Conservation (phyloP, 805 yeast species). For the Candida taoyuanica region DNA sequence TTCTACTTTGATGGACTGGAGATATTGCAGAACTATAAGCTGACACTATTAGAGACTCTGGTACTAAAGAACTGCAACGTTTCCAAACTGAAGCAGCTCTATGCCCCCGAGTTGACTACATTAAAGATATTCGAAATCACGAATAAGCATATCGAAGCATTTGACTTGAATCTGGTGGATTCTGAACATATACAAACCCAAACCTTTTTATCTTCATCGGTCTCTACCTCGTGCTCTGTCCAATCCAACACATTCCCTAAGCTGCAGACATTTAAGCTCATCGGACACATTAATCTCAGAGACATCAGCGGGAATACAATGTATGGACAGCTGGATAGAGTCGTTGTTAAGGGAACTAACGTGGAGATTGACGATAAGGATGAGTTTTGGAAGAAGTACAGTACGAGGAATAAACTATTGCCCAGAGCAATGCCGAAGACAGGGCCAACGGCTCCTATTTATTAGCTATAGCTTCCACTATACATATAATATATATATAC, state of each 20-base stretch:
- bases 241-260: constrained; percentile 6
- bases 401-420: constrained; percentile 3
- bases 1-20: constrained; percentile 34
- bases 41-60: constrained; percentile 13
- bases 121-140: constrained; percentile 21
- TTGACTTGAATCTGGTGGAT: constrained; percentile 20
- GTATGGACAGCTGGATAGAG: constrained; percentile 3
- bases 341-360: constrained; percentile 10
- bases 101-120: constrained; percentile 12
- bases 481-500: no score
- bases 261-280: constrained; percentile 6
- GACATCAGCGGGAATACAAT: constrained; percentile 9
- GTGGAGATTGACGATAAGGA: constrained; percentile 9
- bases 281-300: constrained; percentile 13
- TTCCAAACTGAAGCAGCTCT: constrained; percentile 16
- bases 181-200: constrained; percentile 7
- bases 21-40: constrained; percentile 17
- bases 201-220: constrained; percentile 10
- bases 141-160: constrained; percentile 23
- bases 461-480: no score
- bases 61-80: constrained; percentile 23
- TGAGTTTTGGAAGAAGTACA: constrained; percentile 4
- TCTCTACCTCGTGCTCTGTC: constrained; percentile 13
- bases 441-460: no score
- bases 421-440: no score